These are phyloP conservation scores for Thielaviopsis ethacetica DNA, from an alignment of 2,329 filamentous ascomycete genomes.

Conservation along the genomic window DNA sequence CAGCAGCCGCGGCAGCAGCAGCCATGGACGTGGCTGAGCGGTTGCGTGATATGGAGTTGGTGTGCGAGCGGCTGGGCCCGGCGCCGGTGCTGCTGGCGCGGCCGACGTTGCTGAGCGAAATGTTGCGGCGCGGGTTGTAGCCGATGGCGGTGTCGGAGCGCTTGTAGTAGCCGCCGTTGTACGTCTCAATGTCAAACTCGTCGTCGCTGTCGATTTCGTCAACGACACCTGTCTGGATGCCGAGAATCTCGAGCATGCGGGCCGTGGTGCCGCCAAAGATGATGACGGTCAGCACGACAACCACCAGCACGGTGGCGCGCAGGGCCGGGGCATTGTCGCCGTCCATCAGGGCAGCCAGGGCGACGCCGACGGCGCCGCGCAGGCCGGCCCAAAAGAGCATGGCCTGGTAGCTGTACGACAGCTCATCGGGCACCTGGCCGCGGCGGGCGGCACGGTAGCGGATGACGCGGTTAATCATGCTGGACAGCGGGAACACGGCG, in stretches of 20 bases:
- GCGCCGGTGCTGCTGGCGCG: slow-evolving; percentile 12
- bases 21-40: slow-evolving; percentile 20
- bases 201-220: slow-evolving; percentile 97
- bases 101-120: slow-evolving; percentile 38
- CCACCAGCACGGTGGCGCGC: slow-evolving; percentile 88
- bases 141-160: slow-evolving; percentile 63
- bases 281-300: slow-evolving; percentile 93
- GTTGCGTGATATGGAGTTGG: slow-evolving; percentile 37
- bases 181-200: slow-evolving; percentile 87
- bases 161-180: slow-evolving; percentile 60
- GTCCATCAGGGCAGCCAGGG: slow-evolving; percentile 72
- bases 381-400: slow-evolving; percentile 99
- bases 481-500: slow-evolving; percentile 84
- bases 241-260: slow-evolving; percentile 90
- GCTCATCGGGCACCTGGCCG: slow-evolving; percentile 60
- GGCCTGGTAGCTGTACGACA: slow-evolving; percentile 91
- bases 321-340: slow-evolving; percentile 70
- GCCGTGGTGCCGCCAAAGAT: slow-evolving; percentile 97
- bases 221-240: slow-evolving; percentile 90
- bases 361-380: slow-evolving; percentile 88
- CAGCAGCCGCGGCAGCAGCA: no score
- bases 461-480: slow-evolving; percentile 81
- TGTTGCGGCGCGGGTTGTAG: slow-evolving; percentile 53
- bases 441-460: slow-evolving; percentile 66
- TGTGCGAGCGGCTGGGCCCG: slow-evolving; percentile 17